phyloP scores from a whole-genome alignment of 2,329 filamentous ascomycete genomes.

The Talaromyces amestolkiae region DNA sequence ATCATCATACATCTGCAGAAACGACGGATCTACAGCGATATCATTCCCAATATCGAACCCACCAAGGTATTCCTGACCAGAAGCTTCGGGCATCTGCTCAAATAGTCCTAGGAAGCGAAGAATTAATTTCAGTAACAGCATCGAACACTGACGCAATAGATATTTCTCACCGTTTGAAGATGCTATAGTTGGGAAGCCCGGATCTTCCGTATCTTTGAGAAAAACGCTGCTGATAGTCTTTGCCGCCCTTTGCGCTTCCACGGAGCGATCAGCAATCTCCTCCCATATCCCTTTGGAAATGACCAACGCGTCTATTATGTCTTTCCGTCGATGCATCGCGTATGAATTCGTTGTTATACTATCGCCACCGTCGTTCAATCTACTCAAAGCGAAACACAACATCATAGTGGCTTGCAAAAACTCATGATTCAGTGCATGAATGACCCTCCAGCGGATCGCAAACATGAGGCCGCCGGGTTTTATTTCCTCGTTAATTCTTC shows the following conservation, averaged over 20 bases:
- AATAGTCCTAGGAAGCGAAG: neutral
- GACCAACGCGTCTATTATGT: slow-evolving; percentile 13
- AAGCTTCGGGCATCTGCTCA: neutral
- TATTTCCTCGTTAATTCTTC: slow-evolving; percentile 33
- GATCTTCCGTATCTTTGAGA: neutral
- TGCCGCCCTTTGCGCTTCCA: slow-evolving; percentile 16
- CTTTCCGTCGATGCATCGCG: slow-evolving; percentile 3
- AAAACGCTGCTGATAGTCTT: slow-evolving; percentile 12
- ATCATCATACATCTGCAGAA: slow-evolving; percentile 8
- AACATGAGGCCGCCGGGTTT: slow-evolving; percentile 18
- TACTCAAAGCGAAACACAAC: slow-evolving; percentile 17
- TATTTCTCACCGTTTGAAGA: neutral
- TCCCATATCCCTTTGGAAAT: slow-evolving; percentile 15
- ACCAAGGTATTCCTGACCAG: neutral
- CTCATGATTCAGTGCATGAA: slow-evolving; percentile 16
- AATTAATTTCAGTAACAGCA: neutral
- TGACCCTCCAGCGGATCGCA: slow-evolving; percentile 16
- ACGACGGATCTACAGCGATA: neutral
- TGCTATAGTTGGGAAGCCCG: neutral
- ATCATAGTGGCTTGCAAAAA: slow-evolving; percentile 20
- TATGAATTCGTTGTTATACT: neutral
- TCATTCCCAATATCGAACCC: slow-evolving; percentile 6
- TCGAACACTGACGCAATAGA: neutral
- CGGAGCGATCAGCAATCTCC: neutral
- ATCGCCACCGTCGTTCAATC: neutral